Base-by-base conservation (phyloP, 345 rosid species). In the Ailanthus altissimus region DNA sequence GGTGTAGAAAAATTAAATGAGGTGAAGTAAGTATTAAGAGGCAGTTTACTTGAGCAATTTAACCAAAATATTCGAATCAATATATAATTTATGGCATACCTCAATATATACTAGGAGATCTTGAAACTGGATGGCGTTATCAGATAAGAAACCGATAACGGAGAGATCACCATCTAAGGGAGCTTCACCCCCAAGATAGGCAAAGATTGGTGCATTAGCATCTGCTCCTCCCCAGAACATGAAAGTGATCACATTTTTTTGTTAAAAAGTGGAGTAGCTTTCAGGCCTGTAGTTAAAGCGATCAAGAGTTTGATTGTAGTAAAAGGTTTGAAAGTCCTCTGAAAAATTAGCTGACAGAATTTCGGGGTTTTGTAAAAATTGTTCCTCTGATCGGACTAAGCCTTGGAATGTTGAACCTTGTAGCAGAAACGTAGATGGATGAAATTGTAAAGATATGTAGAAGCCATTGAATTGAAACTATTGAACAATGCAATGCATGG, bases 261-360 rank as follows among this genome's bases (percentile, higher is more conserved):
- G 90, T 47, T 36, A 79, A 57, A 88, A 88, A 13, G 77, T 81
- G 11, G 54, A 8, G 56, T 74, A 81, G 72, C 90, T 85, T 65
- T 88, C 81, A 10, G 87, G 87, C 28, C 58, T 79, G 43, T 80
- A 88, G 68, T 77, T 85, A 80, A 88, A 88, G 78, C 86, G 91
- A 72, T 88, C 91, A 1, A 88, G 81, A 20, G 91, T 83, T 70
- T 86, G 89, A 8, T 70, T 63, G 82, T 83, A 88, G n/a, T 77
- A 82, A 58, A 74, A 83, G 0, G 86, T 81, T 64, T 77, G 64
- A 0, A 79, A 32, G 18, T 83, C 85, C 9, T 79, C 66, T 0
- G 82, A 70, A 63, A 56, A 36, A 16, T 50, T 4, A 1, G 46
- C 67, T 38, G 79, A 70, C 18, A 68, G 2, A 46, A n/a, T 26